Evolutionary conservation across 1,139 yeast genomes (phyloP).

Genomic region (Taphrina betulina): DNA sequence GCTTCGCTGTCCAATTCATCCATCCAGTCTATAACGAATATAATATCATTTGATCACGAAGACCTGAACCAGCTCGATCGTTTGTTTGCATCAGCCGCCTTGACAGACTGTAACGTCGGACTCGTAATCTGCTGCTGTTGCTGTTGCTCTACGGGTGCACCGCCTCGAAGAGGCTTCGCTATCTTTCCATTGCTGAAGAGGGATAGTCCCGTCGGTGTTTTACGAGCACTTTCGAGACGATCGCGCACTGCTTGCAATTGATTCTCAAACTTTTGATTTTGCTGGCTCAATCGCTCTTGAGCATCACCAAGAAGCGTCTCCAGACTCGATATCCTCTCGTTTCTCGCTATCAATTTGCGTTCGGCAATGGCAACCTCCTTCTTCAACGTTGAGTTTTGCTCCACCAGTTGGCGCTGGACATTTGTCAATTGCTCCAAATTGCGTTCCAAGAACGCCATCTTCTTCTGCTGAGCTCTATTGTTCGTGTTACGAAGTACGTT

Average conservation of each 20-base stretch:
- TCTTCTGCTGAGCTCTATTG: constrained; percentile 45
- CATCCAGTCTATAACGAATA: too few relatives aligned
- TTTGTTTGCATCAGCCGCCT: background rate
- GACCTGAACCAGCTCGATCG: constrained; percentile 16
- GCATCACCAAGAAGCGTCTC: constrained; percentile 56
- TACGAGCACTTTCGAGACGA: constrained; percentile 43
- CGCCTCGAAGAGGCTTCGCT: constrained; percentile 68
- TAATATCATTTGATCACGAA: background rate
- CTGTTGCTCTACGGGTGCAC: constrained; percentile 40
- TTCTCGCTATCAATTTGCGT: constrained; percentile 60
- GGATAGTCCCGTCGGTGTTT: constrained; percentile 28
- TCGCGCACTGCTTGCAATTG: constrained; percentile 52
- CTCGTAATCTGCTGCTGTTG: background rate
- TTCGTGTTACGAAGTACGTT: constrained; percentile 42
- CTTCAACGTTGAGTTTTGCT: constrained; percentile 50
- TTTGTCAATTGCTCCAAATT: constrained; percentile 51
- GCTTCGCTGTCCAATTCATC: background rate
- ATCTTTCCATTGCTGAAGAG: constrained; percentile 46
- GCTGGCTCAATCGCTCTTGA: constrained; percentile 53
- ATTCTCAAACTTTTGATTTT: constrained; percentile 56
- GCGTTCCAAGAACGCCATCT: constrained; percentile 48
- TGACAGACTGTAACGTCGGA: constrained; percentile 8
- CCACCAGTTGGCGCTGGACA: constrained; percentile 50
- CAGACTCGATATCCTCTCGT: constrained; percentile 58
- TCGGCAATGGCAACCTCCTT: constrained; percentile 56